Conservation (phyloP, 805 yeast species). For the Saccharomycopsis guyanensis region DNA sequence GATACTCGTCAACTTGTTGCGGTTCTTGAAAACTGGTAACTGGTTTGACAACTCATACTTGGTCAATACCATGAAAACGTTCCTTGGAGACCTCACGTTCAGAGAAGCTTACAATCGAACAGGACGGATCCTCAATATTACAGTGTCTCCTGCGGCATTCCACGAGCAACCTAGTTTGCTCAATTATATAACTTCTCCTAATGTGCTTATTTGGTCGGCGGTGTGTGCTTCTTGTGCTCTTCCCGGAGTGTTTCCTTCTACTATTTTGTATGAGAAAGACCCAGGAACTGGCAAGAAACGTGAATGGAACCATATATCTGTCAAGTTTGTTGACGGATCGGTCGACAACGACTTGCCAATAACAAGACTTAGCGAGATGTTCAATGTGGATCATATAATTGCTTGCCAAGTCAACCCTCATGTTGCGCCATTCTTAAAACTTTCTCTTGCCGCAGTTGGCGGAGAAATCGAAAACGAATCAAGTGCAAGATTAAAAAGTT, state of each 20-base stretch:
- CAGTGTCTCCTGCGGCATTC: conserved; percentile 85
- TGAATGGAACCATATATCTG: conserved; percentile 75
- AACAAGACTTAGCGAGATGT: conserved; percentile 87
- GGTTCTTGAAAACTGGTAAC: conserved; percentile 77
- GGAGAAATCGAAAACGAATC: conserved; percentile 59
- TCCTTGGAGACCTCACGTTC: conserved; percentile 86
- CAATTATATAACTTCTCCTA: conserved; percentile 73
- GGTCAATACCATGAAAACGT: conserved; percentile 61
- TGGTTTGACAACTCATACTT: conserved; percentile 76
- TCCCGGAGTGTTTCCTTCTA: conserved; percentile 86
- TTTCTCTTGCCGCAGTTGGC: conserved; percentile 61
- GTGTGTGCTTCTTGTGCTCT: conserved; percentile 92
- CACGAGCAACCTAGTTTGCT: conserved; percentile 87
- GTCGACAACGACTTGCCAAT: conserved; percentile 93
- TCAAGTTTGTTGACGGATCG: conserved; percentile 90
- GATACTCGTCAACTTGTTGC: conserved; percentile 28
- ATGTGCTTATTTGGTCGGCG: conserved; percentile 79
- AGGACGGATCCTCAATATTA: conserved; percentile 85
- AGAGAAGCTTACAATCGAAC: conserved; percentile 93
- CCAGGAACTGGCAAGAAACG: conserved; percentile 61
- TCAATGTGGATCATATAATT: conserved; percentile 92
- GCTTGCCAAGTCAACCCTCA: conserved; percentile 98
- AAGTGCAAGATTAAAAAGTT: conserved; percentile 45
- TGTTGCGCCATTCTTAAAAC: conserved; percentile 76
- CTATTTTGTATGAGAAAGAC: conserved; percentile 77